phyloP scores from a whole-genome alignment of 2,329 filamentous ascomycete species.

The Arthrobotrys conoides region DNA sequence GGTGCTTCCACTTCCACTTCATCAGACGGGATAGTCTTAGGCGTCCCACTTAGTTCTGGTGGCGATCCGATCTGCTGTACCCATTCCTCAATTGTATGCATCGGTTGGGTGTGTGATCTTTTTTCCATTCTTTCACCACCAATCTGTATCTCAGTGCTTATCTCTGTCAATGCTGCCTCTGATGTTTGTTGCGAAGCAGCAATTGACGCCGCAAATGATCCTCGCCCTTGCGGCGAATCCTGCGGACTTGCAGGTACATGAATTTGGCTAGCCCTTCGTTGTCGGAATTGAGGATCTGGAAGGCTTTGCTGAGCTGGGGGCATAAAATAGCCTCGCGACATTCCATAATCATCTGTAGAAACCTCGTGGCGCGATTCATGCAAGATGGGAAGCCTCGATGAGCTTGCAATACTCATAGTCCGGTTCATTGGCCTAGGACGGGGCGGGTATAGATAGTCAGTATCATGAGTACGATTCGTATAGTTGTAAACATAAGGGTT shows the following conservation, averaged over 20 bases:
- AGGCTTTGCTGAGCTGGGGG: not conserved
- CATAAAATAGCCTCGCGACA: conserved; percentile 27
- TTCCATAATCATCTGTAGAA: conserved; percentile 34
- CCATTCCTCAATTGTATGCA: conserved; percentile 47
- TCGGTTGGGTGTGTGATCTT: conserved; percentile 39
- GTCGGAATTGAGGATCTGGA: conserved; percentile 7
- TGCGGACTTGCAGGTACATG: conserved; percentile 4
- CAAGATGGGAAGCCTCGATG: conserved; percentile 49
- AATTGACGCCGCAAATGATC: not conserved
- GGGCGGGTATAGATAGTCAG: conserved; percentile 19
- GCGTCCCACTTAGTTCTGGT: conserved; percentile 18
- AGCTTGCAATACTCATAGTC: conserved; percentile 35
- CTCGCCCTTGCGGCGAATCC: not conserved
- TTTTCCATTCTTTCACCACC: conserved; percentile 44
- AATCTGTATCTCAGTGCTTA: conserved; percentile 58
- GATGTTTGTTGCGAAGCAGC: conserved; percentile 13
- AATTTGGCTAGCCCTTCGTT: conserved; percentile 20
- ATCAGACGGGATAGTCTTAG: conserved; percentile 40
- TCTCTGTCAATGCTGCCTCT: conserved; percentile 51
- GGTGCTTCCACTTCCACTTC: conserved; percentile 28
- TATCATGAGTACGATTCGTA: conserved; percentile 34
- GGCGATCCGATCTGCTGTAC: conserved; percentile 36
- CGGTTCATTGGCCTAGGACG: conserved; percentile 40
- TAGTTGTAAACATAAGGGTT: conserved; percentile 44
- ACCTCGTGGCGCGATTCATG: conserved; percentile 52